Conservation (phyloP, 495 filamentous ascomycete species). For the Cercophora scortea region DNA sequence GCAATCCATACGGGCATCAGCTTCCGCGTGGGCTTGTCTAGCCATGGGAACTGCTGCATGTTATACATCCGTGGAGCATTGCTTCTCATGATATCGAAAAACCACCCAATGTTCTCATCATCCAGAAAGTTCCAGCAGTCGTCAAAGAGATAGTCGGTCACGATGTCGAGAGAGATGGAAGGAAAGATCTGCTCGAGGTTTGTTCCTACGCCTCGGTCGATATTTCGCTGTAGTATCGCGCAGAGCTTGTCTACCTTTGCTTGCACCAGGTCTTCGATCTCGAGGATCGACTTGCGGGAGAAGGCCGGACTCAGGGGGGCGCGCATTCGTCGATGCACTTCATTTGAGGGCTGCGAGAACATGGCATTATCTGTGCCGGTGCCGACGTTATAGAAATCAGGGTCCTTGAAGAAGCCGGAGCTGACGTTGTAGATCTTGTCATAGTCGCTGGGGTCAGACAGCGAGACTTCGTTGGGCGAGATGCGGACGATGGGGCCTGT, state of each 20-base stretch:
- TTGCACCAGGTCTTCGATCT: constrained; percentile 25
- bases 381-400: constrained; percentile 11
- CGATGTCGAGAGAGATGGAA: constrained; percentile 34
- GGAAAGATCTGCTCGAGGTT: constrained; percentile 19
- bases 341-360: constrained; percentile 16
- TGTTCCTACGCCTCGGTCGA: constrained; percentile 4
- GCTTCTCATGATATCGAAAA: constrained; percentile 7
- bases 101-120: constrained; percentile 5
- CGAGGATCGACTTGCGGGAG: constrained; percentile 24
- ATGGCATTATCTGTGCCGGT: constrained; percentile 1
- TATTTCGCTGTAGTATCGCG: neutral
- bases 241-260: constrained; percentile 9
- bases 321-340: constrained; percentile 27
- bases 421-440: constrained; percentile 27
- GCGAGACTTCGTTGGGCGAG: constrained; percentile 32
- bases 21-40: constrained; percentile 2
- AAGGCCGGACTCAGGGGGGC: constrained; percentile 33
- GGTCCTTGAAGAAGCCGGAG: constrained; percentile 20
- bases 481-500: constrained; percentile 29
- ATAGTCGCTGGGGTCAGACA: constrained; percentile 31
- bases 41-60: constrained; percentile 9
- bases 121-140: constrained; percentile 22
- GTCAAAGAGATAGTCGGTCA: constrained; percentile 37
- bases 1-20: neutral
- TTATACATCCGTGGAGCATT: constrained; percentile 5